These are phyloP conservation scores for Colletotrichum lindemuthianum DNA, from an alignment of 2,329 filamentous ascomycete species.

Conservation along the genomic window DNA sequence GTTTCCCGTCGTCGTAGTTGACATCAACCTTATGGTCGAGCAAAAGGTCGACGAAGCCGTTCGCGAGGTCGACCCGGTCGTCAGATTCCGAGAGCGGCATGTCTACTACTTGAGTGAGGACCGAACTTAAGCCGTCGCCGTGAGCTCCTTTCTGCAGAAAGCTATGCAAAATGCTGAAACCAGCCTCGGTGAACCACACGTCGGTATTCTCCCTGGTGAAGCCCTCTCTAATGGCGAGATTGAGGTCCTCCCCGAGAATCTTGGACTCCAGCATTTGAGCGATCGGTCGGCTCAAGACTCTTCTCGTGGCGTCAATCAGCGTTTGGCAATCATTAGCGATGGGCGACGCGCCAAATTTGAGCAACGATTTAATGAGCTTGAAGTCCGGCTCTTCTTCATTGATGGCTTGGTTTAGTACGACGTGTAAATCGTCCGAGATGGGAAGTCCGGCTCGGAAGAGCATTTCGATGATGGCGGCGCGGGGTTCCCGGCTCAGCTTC, in stretches of 20 bases:
- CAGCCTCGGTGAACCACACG: slow-evolving; percentile 58
- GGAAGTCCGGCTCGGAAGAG: slow-evolving; percentile 62
- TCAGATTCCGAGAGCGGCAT: slow-evolving; percentile 44
- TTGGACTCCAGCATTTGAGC: slow-evolving; percentile 53
- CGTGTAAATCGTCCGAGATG: slow-evolving; percentile 60
- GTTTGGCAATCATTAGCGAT: slow-evolving; percentile 62
- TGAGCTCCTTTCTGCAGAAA: slow-evolving; percentile 60
- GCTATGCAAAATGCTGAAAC: slow-evolving; percentile 57
- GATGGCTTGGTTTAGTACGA: slow-evolving; percentile 60
- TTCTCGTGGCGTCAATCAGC: slow-evolving; percentile 59
- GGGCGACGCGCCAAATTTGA: slow-evolving; percentile 60
- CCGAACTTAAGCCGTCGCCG: slow-evolving; percentile 56
- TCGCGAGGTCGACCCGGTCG: slow-evolving; percentile 52
- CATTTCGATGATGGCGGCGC: slow-evolving; percentile 59
- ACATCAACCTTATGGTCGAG: slow-evolving; percentile 55
- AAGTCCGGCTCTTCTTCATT: slow-evolving; percentile 56
- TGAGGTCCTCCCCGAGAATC: slow-evolving; percentile 55
- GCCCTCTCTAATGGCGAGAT: slow-evolving; percentile 54
- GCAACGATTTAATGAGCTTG: slow-evolving; percentile 30
- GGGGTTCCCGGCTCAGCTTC: slow-evolving; percentile 58
- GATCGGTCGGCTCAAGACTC: slow-evolving; percentile 50
- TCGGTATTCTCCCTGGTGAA: slow-evolving; percentile 54
- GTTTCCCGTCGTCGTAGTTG: slow-evolving; percentile 59
- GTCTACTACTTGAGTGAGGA: slow-evolving; percentile 58
- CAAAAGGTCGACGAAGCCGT: slow-evolving; percentile 57